These are phyloP conservation scores for Austroboletus novae-zelandiae DNA, from an alignment of 1,284 basidiomycete species.

Conservation along the genomic window DNA sequence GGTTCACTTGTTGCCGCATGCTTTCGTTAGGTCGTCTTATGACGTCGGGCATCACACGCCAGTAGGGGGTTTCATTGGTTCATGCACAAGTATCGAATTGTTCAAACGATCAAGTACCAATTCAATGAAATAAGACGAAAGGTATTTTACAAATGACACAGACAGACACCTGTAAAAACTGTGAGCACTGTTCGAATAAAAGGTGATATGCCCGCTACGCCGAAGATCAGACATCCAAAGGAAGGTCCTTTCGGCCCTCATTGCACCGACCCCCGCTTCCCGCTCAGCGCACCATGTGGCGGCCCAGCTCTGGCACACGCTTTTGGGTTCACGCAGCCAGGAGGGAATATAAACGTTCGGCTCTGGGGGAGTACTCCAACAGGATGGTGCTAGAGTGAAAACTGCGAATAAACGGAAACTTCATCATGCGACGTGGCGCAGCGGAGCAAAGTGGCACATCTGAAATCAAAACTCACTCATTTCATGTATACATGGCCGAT, in stretches of 20 bases:
- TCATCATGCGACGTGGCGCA: conserved; percentile 49
- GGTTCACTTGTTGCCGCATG: too few species aligned
- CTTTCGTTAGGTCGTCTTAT: too few species aligned
- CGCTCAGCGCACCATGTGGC: conserved; percentile 63
- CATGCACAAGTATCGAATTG: too few species aligned
- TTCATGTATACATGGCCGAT: neutral
- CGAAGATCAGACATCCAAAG: conserved; percentile 70
- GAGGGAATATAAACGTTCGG: conserved; percentile 61
- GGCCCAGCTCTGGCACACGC: conserved; percentile 58
- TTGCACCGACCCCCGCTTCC: conserved; percentile 56
- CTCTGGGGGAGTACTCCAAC: conserved; percentile 65
- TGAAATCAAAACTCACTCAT: conserved; percentile 28
- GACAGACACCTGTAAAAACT: conserved; percentile 11
- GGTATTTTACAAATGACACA: too few species aligned
- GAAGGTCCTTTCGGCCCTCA: conserved; percentile 62
- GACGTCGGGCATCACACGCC: too few species aligned
- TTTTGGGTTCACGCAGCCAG: conserved; percentile 63
- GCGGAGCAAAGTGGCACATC: conserved; percentile 3
- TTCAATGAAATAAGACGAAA: too few species aligned
- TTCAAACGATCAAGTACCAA: too few species aligned
- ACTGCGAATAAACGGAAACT: conserved; percentile 72
- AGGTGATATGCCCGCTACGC: conserved; percentile 21
- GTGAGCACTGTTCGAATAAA: conserved; percentile 3
- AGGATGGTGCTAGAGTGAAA: conserved; percentile 70
- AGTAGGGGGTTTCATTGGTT: too few species aligned